Evolutionary conservation across 2,329 filamentous ascomycete genomes (phyloP), one percentile per base, ranked within the genome.

Genomic region (Diplodia scrobiculata): DNA sequence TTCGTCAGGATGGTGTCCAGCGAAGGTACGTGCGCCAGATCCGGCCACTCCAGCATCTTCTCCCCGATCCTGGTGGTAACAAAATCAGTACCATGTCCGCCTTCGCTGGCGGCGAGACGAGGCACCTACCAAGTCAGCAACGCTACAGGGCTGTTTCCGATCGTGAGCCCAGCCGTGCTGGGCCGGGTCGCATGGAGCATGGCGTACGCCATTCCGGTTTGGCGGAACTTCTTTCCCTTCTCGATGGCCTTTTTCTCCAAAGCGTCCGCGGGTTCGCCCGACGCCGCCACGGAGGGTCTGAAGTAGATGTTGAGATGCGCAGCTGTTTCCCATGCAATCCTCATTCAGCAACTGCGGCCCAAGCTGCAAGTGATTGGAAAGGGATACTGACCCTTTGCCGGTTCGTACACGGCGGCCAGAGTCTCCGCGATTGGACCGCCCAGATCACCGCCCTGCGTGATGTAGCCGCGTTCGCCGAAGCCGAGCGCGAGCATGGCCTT

Each of bases 371-470:
- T 6, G 1, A 5, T 11, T 10, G 13, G 73, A 48, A 68, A 45
- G 21, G n/a, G 25, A 11, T 55, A 50, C 74, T 71, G 45, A 71
- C 71, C 54, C 47, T 60, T 60, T 3, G 48, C 55, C 1, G 38
- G 13, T 3, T 47, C 55, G 25, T 80, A 79, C 0, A 72, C 73
- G 0, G 73, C 75, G 3, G 79, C 80, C 52, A 86, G 71, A 0
- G 78, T 68, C 13, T 83, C 73, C 0, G 79, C 74, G 4, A 86
- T 66, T 29, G 77, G 73, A 51, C 78, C 79, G 2, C 84, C 83
- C 1, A 87, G 76, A 69, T 88, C 86, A 3, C 86, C 86, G 10
- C 86, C 86, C 71, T 87, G 84, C 0, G 79, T 79, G 7, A 86
- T 72, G 68, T 87, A 87, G 0, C 81, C 82, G 0, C 69, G 25